phyloP scores from a whole-genome alignment of 2,329 filamentous ascomycete species.

The Moelleriella libera region DNA sequence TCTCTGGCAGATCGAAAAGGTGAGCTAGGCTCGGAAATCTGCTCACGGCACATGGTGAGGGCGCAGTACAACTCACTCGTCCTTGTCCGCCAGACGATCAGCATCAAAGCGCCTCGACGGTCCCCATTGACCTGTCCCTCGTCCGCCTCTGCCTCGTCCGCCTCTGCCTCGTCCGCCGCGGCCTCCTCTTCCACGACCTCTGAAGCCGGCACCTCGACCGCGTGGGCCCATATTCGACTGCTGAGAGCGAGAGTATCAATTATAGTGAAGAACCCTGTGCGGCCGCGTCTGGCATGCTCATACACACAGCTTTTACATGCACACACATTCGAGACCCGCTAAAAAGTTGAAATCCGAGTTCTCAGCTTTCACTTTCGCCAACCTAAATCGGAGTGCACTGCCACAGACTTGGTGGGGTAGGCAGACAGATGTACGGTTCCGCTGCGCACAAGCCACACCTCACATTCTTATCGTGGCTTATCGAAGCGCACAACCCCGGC shows the following conservation, averaged over 20 bases:
- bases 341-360: slow-evolving; percentile 6
- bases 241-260: too few species aligned
- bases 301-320: background rate
- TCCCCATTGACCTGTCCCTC: slow-evolving; percentile 19
- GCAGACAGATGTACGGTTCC: slow-evolving; percentile 14
- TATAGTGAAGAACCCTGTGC: too few species aligned
- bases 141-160: slow-evolving; percentile 12
- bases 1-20: slow-evolving; percentile 2
- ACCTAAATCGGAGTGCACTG: background rate
- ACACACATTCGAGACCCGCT: background rate
- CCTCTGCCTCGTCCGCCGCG: slow-evolving; percentile 10
- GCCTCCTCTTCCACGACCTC: slow-evolving; percentile 15
- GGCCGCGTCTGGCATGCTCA: too few species aligned
- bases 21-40: background rate
- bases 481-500: slow-evolving; percentile 40
- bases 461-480: slow-evolving; percentile 25
- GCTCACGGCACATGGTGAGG: background rate
- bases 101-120: slow-evolving; percentile 21
- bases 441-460: slow-evolving; percentile 14
- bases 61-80: slow-evolving; percentile 15
- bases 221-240: slow-evolving; percentile 17
- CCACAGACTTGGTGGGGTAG: slow-evolving; percentile 5
- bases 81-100: slow-evolving; percentile 19
- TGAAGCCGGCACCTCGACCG: slow-evolving; percentile 18
- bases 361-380: background rate